These are phyloP conservation scores for Parietichytrium sp. DNA, from an alignment of 108 stramenopile species.

Conservation along the genomic window DNA sequence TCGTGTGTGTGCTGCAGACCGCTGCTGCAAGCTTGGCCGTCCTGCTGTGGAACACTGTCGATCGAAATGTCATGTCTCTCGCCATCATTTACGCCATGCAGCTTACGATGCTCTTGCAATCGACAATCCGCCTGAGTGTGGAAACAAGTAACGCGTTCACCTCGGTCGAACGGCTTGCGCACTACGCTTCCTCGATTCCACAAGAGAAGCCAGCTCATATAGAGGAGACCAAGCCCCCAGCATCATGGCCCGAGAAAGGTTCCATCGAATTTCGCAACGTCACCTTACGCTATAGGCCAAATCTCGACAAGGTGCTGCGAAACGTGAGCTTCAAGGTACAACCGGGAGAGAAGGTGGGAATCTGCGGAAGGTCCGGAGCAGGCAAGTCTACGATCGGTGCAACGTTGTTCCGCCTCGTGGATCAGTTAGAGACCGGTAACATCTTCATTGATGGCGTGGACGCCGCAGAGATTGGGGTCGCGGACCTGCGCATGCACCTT, in stretches of 20 bases:
- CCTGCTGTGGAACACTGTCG: background rate
- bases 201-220: background rate
- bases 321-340: slow-evolving; percentile 73
- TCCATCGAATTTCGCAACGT: slow-evolving; percentile 66
- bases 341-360: slow-evolving; percentile 70
- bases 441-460: slow-evolving; percentile 84
- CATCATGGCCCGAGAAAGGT: slow-evolving; percentile 73
- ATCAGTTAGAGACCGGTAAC: slow-evolving; percentile 73
- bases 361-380: slow-evolving; percentile 72
- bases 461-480: slow-evolving; percentile 73
- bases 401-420: slow-evolving; percentile 71
- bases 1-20: slow-evolving; percentile 67
- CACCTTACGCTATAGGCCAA: slow-evolving; percentile 76
- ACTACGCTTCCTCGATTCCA: slow-evolving; percentile 49
- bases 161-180: slow-evolving; percentile 45
- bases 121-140: slow-evolving; percentile 53
- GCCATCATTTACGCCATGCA: background rate
- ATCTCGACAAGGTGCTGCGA: slow-evolving; percentile 80
- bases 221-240: background rate
- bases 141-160: slow-evolving; percentile 58
- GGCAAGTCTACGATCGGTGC: slow-evolving; percentile 72
- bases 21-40: background rate
- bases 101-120: background rate
- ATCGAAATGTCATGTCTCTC: background rate
- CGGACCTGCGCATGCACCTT: slow-evolving; percentile 73